A percentile compares a stretch with the other conserved stretches of the same genome.
Evolutionary conservation across 1,139 yeast genomes (phyloP).

Genomic region (Candida sp.): DNA sequence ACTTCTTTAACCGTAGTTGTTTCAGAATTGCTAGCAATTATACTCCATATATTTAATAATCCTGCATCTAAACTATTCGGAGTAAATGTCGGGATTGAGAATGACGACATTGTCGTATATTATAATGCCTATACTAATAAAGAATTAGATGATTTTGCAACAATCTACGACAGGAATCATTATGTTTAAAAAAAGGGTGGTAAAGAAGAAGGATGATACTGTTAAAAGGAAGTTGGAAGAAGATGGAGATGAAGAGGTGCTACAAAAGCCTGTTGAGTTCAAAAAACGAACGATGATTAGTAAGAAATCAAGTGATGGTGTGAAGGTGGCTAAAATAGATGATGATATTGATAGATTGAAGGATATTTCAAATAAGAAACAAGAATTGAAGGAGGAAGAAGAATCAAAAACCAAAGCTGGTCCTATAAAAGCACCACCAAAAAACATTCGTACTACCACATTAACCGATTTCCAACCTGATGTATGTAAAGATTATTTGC

Average conservation of each 20-base stretch:
- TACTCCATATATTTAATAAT: too few relatives aligned
- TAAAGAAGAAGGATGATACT: slow-evolving; percentile 16
- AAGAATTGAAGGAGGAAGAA: neutral
- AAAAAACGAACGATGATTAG: neutral
- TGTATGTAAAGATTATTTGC: slow-evolving; percentile 88
- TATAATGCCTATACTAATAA: too few relatives aligned
- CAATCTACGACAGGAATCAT: neutral
- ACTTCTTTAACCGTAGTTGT: neutral
- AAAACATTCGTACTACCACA: slow-evolving; percentile 66
- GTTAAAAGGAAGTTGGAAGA: slow-evolving; percentile 15
- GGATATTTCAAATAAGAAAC: neutral
- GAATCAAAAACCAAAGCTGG: slow-evolving; percentile 5
- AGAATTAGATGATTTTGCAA: neutral
- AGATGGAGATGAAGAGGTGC: slow-evolving; percentile 1
- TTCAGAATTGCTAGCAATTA: too few relatives aligned
- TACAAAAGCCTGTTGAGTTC: neutral
- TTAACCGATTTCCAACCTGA: slow-evolving; percentile 92
- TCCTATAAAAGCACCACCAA: slow-evolving; percentile 30
- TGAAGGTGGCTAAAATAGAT: slow-evolving; percentile 1
- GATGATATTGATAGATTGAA: slow-evolving; percentile 1
- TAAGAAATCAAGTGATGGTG: neutral
- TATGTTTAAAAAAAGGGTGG: slow-evolving; percentile 35
- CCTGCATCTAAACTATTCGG: too few relatives aligned
- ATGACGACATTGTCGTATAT: too few relatives aligned
- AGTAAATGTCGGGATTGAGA: too few relatives aligned